Base-by-base conservation (phyloP, 192 early-diverging fungal species). In the Coemansia sp. region DNA sequence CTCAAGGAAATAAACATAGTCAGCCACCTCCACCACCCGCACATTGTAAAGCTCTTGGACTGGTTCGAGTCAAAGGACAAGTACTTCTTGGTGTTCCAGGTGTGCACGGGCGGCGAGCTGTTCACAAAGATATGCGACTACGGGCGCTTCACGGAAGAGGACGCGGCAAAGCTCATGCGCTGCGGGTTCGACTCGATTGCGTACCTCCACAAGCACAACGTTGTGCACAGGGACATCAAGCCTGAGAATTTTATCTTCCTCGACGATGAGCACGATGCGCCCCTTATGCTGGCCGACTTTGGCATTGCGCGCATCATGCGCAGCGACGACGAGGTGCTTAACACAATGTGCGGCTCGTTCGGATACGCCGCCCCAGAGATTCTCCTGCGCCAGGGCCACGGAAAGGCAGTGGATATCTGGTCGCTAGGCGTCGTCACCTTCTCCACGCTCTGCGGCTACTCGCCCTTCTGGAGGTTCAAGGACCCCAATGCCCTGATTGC, bases 351-450 rank as follows among this genome's bases (percentile, higher is more conserved):
- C 70, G 95, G 95, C 33, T 93, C 93, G 19, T 88, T 89, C 63
- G 92, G 93, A 25, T 93, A 90, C 76, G 88, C 75, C n/a, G 91
- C 91, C 13, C 90, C 89, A 19, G 95, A 99, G 80, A 87, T 99
- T 22, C 74, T 95, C n/a, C 74, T 87, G 59, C 86, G 91, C 60
- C 82, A 86, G 56, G 89, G 90, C 7, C 91, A 98, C 75, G 90
- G 93, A 35, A 92, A 93, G 74, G 75, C 91, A 19, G 94, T 98
- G 2, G 95, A 99, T 74, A 83, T 99, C 69, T 99, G 94, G 94
- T 91, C 91, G 8, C 88, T 96, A 61, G 95, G 95, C 62, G 87
- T 96, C 15, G 91, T 98, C 59, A 90, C 94, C 35, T 96, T 92
- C 70, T 91, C 92, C 34, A 75, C 94, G 83, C 79, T 93, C 9